Evolutionary conservation across 1,284 basidiomycete genomes (phyloP), one percentile per base, ranked within the genome.

Genomic region (Rugosomyces carneus): DNA sequence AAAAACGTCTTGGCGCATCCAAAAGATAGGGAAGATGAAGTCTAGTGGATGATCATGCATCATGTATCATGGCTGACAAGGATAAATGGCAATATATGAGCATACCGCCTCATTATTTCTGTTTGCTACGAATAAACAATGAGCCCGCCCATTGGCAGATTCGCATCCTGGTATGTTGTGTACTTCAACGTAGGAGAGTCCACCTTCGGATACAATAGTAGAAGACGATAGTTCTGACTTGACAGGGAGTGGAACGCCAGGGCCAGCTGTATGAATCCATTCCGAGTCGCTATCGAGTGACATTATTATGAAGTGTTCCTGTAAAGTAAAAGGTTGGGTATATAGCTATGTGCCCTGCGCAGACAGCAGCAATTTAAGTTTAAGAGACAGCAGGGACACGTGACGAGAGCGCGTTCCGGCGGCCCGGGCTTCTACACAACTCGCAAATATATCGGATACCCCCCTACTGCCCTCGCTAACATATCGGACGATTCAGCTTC

Each of bases 401-500:
- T n/a, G n/a, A n/a, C n/a, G n/a, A n/a, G n/a, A n/a, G n/a, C n/a
- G n/a, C n/a, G n/a, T n/a, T n/a, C n/a, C n/a, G n/a, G n/a, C n/a
- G n/a, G n/a, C n/a, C n/a, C n/a, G n/a, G n/a, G n/a, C n/a, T n/a
- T n/a, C n/a, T n/a, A n/a, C 15, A 42, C 35, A n/a, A n/a, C 21
- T 41, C 55, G 55, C 53, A 46, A 50, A 44, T 51, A 49, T 40
- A 31, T 56, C 55, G 55, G 55, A 49, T 38, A 37, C 44, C 45
- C 34, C 41, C 19, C 19, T 26, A 39, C 42, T 41, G 48, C 16
- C 48, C 50, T 45, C 43, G n/a, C n/a, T n/a, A n/a, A n/a, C n/a
- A n/a, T n/a, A n/a, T n/a, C n/a, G n/a, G n/a, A n/a, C n/a, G n/a
- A n/a, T n/a, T n/a, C n/a, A n/a, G n/a, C n/a, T n/a, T n/a, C n/a